Base-by-base conservation (phyloP, 106 monocot species). In the Allium sativum region DNA sequence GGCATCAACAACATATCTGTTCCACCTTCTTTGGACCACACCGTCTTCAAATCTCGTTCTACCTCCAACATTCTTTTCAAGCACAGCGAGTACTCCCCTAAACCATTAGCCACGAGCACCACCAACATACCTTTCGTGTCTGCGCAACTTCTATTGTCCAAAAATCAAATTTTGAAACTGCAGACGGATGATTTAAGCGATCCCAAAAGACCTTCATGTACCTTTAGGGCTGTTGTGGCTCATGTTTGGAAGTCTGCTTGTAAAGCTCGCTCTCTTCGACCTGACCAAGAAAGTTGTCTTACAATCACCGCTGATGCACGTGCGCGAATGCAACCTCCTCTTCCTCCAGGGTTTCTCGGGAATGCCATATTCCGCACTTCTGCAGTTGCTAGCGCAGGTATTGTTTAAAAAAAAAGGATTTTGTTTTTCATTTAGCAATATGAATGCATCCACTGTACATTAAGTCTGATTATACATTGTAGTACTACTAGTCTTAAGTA, bases 201-300 rank as follows among this genome's bases (percentile, higher is more conserved):
- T 16, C 40, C 52, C 40, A 15, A 19, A 11, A 9, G 10, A 13
- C 40, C 44, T 18, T 50, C 62, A 21, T 76, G 74, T 17, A 72
- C 80, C 42, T 88, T 74, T 72, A 60, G 62, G 44, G 80, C 77
- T 1, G 55, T 83, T 8, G 65, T 61, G 8, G 76, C 77, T 14
- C 74, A 83, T 55, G 53, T 77, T n/a, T 88, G 88, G 88, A 67
- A 77, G 2, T 77, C 73, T 46, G 61, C 74, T 0, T 83, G 83
- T 62, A 77, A 69, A 69, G 76, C 87, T 9, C 74, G 80, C 10
- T 55, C 53, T 14, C 65, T 88, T 17, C 18, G n/a, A 3, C 59
- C 45, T 10, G 50, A 50, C 15, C n/a, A 55, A 10, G 57, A 53
- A 15, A 79, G 76, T 7, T 71, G 75, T 12, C 77, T 90, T 45